A percentile compares a stretch with the other conserved stretches of the same genome.
These are phyloP conservation scores for Corymbia calophylla DNA, from an alignment of 441 rosid species.

Conservation along the genomic window DNA sequence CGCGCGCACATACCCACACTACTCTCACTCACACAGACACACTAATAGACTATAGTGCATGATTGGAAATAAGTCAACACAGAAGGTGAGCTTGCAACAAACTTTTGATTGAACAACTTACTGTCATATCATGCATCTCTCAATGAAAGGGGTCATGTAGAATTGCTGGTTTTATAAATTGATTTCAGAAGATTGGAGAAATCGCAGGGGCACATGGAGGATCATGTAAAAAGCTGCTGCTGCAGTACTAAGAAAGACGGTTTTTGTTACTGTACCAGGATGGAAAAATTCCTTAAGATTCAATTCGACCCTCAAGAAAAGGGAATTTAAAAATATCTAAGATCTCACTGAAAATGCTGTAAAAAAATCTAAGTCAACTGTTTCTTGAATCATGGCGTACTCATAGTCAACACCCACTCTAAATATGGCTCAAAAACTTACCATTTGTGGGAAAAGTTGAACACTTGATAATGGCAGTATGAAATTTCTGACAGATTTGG, in stretches of 20 bases:
- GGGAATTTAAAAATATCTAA: neutral
- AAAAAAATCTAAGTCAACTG: neutral
- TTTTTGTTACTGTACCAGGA: neutral
- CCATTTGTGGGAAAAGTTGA: neutral
- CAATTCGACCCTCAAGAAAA: neutral
- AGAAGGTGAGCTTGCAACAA: slow-evolving; percentile 12
- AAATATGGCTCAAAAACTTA: neutral
- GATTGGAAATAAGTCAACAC: slow-evolving; percentile 4
- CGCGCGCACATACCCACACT: neutral
- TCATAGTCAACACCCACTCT: neutral
- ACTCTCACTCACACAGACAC: neutral
- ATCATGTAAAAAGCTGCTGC: slow-evolving; percentile 18
- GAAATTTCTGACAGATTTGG: neutral
- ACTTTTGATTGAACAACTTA: neutral
- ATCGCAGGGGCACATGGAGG: slow-evolving; percentile 26
- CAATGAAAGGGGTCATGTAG: neutral
- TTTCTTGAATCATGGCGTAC: neutral
- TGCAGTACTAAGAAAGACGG: neutral
- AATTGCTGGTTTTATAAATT: neutral
- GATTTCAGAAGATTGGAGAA: neutral
- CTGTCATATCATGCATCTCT: neutral
- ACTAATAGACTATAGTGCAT: neutral
- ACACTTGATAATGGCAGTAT: neutral
- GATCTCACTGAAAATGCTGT: neutral
- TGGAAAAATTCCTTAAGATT: neutral